Conservation (phyloP, 2,329 filamentous ascomycete species). For the Apiospora pterosperma region DNA sequence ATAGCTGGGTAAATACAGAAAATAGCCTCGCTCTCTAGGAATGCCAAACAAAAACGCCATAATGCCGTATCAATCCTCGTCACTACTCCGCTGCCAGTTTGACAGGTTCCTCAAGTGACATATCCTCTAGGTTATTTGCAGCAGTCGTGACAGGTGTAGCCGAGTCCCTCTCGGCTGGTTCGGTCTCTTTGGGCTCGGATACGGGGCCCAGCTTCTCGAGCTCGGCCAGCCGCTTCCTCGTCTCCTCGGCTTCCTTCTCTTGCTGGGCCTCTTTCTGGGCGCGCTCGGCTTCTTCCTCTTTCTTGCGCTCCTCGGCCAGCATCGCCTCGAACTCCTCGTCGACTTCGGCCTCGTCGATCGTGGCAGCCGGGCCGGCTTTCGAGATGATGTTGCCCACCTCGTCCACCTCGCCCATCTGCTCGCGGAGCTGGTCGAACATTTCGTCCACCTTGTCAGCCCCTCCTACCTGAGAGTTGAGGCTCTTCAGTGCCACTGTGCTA, state of each 20-base stretch:
- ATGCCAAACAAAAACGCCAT: not conserved
- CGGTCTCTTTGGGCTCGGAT: constrained; percentile 19
- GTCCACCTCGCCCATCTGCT: constrained; percentile 78
- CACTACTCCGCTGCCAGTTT: constrained; percentile 12
- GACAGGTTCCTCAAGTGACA: constrained; percentile 30
- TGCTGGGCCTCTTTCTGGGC: constrained; percentile 42
- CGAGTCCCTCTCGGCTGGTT: constrained; percentile 28
- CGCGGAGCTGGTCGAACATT: constrained; percentile 70
- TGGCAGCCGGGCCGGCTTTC: constrained; percentile 48
- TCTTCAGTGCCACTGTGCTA: constrained; percentile 67
- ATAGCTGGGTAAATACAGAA: not conserved
- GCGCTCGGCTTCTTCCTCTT: constrained; percentile 42
- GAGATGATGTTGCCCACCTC: constrained; percentile 77
- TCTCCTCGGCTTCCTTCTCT: constrained; percentile 45
- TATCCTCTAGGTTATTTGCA: constrained; percentile 31
- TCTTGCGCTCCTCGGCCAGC: constrained; percentile 56
- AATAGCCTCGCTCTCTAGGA: not conserved
- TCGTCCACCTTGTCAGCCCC: constrained; percentile 72
- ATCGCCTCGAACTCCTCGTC: constrained; percentile 83
- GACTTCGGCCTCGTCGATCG: constrained; percentile 76
- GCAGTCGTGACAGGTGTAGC: constrained; percentile 26
- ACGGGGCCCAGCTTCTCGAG: constrained; percentile 38
- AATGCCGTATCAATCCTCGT: not conserved
- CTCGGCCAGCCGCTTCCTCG: constrained; percentile 45
- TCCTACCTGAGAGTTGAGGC: constrained; percentile 74